Evolutionary conservation across 129 eudicot species (phyloP), one percentile per base, ranked within the genome.

Genomic region (Rutidosis leptorrhynchoides): DNA sequence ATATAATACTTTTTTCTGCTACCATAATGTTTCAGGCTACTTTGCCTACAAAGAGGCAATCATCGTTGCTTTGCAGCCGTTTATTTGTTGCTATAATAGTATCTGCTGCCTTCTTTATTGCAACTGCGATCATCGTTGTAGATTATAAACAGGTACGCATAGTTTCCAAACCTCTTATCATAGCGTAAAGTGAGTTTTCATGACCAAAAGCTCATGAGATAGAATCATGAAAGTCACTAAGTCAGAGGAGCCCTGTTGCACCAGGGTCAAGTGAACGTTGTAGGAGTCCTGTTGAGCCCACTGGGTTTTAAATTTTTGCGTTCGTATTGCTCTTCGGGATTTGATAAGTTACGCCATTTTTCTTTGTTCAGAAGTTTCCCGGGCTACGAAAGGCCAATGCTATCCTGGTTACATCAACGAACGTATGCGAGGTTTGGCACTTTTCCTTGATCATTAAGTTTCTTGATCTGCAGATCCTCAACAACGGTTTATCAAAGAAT

Each of bases 381-480:
- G 82, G 74, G 61, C 78, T 74, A 58, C 80, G 49, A 58, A 46
- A 27, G 65, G 20, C 58, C 46, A 73, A 75, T 19, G 65, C 65
- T n/a, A 16, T 55, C 11, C 70, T 59, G 58, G 63, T 67, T 28
- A 67, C 77, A 54, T 40, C 55, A 69, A 58, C 78, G 43, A 71
- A 73, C 12, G 46, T 62, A 45, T 90, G 95, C 55, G 78, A 90
- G 97, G 95, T 86, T 40, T 65, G 85, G 27, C 40, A 15, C 55
- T 14, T 67, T 43, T n/a, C 8, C 48, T 62, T 51, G n/a, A 2
- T 29, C 11, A 63, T 19, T 71, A 37, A 32, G 58, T 66, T 67
- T 67, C 56, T 65, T 26, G 16, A 45, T 56, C 24, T 23, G 26
- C 40, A 64, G 29, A 52, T 56, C 7, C 6, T 7, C 28, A 64